phyloP scores from a whole-genome alignment of 2,329 filamentous ascomycete species.

The Calonectria naviculata region DNA sequence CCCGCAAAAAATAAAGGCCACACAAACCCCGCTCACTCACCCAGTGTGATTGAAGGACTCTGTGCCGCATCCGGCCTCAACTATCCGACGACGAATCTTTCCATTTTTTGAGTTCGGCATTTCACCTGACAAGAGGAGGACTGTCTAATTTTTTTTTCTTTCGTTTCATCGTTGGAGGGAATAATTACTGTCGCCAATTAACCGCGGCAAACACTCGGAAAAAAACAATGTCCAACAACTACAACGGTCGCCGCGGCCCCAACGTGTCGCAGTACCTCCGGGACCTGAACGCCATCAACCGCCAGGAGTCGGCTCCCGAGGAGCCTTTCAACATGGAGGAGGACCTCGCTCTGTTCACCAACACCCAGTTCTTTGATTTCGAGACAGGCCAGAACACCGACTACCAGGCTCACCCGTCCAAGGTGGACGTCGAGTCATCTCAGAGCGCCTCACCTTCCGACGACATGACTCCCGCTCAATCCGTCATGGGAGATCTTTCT shows the following conservation, averaged over 20 bases:
- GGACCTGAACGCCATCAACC: conserved; percentile 81
- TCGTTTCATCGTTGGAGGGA: not conserved
- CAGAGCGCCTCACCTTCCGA: conserved; percentile 49
- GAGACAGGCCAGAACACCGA: conserved; percentile 73
- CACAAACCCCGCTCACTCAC: conserved; percentile 39
- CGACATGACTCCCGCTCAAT: conserved; percentile 52
- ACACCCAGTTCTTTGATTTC: conserved; percentile 84
- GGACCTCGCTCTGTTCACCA: conserved; percentile 83
- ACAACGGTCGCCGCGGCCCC: conserved; percentile 80
- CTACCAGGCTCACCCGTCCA: conserved; percentile 62
- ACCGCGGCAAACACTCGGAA: not conserved
- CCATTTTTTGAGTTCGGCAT: not conserved
- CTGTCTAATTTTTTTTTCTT: not conserved
- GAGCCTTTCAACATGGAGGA: conserved; percentile 75
- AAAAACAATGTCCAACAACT: conserved; percentile 73
- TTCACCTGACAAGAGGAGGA: conserved; percentile 22
- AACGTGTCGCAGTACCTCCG: conserved; percentile 93
- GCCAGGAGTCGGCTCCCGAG: conserved; percentile 64
- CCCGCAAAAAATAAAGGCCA: conserved; percentile 25
- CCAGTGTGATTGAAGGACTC: conserved; percentile 12
- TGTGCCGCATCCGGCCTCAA: conserved; percentile 19
- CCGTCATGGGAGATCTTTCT: conserved; percentile 58
- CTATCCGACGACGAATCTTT: conserved; percentile 17
- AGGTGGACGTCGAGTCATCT: conserved; percentile 51
- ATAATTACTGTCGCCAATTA: not conserved